Percentiles rank a stretch among this genome's conserved stretches.
Conservation (phyloP, 1,284 basidiomycete genomes). For the Cystobasidium slooffiae region DNA sequence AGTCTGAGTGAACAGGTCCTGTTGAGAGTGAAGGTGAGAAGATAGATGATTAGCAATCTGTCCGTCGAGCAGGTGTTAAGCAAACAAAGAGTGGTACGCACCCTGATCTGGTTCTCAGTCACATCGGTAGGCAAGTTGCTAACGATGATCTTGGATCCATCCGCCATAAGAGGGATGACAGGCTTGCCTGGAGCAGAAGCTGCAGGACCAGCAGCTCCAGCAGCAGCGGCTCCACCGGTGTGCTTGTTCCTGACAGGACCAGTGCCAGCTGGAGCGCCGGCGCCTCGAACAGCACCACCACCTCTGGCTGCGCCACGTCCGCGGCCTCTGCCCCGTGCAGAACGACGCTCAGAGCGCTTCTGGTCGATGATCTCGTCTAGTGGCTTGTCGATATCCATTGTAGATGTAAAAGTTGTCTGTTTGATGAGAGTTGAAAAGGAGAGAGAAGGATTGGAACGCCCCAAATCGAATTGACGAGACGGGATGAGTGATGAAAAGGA, state of each 20-base stretch:
- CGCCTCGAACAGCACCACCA: constrained; percentile 53
- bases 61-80: neutral
- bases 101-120: constrained; percentile 89
- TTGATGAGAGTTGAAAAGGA: neutral
- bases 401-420: neutral
- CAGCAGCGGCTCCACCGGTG: constrained; percentile 59
- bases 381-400: constrained; percentile 71
- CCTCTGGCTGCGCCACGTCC: constrained; percentile 10
- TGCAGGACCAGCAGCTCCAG: constrained; percentile 60
- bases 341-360: constrained; percentile 47
- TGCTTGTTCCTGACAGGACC: constrained; percentile 61
- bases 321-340: constrained; percentile 26
- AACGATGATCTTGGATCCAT: constrained; percentile 89
- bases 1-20: constrained; percentile 92
- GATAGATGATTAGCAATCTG: neutral
- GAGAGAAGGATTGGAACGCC: neutral
- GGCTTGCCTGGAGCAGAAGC: constrained; percentile 57
- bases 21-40: constrained; percentile 15
- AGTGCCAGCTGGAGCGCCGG: constrained; percentile 54
- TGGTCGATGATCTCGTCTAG: constrained; percentile 74
- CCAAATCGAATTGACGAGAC: neutral
- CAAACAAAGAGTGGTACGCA: constrained; percentile 57
- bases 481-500: neutral
- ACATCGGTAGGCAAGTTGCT: constrained; percentile 95
- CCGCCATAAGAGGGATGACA: constrained; percentile 54